Base-by-base conservation (phyloP, 2,329 filamentous ascomycete species). In the Dactylellina cionopaga region DNA sequence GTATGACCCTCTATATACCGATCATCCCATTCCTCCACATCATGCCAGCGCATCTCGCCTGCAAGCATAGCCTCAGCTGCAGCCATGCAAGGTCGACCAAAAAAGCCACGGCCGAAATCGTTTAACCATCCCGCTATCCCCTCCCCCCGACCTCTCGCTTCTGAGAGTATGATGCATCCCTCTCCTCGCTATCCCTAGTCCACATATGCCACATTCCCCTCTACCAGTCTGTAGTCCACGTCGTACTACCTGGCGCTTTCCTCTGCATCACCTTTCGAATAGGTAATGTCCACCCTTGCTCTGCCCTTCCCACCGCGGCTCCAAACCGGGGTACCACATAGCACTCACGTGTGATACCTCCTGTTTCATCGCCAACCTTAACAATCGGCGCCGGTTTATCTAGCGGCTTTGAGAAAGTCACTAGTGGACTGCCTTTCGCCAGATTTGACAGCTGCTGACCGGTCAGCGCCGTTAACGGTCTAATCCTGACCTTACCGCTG, bases 321-420 rank as follows among this genome's bases (percentile, higher is more conserved):
- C 88, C 83, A 75, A 98, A 79, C 75, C 89, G 90, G 49, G 93
- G 89, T 75, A 94, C 87, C 1, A 96, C 90, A 87, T 91, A 96
- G 76, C 90, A 92, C 80, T 95, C 90, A 51, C 93, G 85, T 74
- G 81, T 81, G 70, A 79, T 82, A 22, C 78, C 47, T 79, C 82
- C 81, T 47, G 74, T 74, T 43, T 79, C 81, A 51, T 81, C 79
- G 0, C 82, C 83, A 9, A 80, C 81, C 49, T 83, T 81, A 39
- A 81, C 80, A 74, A 85, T 83, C 3, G 82, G 78, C 75, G 85
- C 82, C 11, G 91, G 86, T 83, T 95, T 93, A 76, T 95, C 95
- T 78, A 97, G 89, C 0, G 95, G 94, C 82, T 98, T 98, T 2
- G 92, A 91, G 76, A 94, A 92, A 35, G 87, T 87, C 19, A 98